These are phyloP conservation scores for Actinomortierella ambigua DNA, from an alignment of 371 early-diverging fungal species.

Conservation along the genomic window DNA sequence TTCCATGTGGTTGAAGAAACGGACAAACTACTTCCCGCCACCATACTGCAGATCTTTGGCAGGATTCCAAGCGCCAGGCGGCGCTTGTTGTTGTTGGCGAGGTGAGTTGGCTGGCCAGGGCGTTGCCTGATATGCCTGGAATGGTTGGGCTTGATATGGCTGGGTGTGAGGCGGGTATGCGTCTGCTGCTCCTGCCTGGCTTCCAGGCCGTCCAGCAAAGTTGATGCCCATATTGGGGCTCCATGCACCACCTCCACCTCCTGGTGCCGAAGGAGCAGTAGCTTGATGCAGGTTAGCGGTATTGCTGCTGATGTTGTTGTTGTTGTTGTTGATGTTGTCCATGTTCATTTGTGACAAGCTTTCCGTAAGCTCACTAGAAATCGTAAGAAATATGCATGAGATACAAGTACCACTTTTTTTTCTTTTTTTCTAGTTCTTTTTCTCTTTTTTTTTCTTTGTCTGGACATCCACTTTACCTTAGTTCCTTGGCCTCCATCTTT, in stretches of 20 bases:
- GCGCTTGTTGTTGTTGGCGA: too few species aligned
- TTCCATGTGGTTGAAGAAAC: too few species aligned
- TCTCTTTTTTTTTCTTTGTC: too few species aligned
- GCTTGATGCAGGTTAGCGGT: constrained; percentile 20
- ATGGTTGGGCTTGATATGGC: too few species aligned
- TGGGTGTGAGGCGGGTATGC: too few species aligned
- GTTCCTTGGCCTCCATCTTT: constrained; percentile 69
- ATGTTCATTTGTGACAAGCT: constrained; percentile 28
- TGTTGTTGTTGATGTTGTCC: constrained; percentile 20
- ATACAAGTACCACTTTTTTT: neutral
- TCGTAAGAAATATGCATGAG: neutral
- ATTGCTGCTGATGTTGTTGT: constrained; percentile 8
- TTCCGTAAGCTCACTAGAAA: constrained; percentile 28
- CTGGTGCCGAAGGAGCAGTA: constrained; percentile 21
- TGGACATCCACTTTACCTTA: too few species aligned
- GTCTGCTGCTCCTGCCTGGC: too few species aligned
- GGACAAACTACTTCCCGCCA: too few species aligned
- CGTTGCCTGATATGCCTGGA: too few species aligned
- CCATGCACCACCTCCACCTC: constrained; percentile 12
- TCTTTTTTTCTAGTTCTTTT: neutral
- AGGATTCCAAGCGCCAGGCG: too few species aligned
- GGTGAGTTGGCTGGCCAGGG: too few species aligned
- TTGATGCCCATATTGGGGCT: constrained; percentile 22
- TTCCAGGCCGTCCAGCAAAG: constrained; percentile 15
- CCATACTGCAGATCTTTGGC: too few species aligned